Percentiles rank a stretch among this genome's conserved stretches.
phyloP scores from a whole-genome alignment of 345 rosid genomes.

The Nephelium lappaceum region DNA sequence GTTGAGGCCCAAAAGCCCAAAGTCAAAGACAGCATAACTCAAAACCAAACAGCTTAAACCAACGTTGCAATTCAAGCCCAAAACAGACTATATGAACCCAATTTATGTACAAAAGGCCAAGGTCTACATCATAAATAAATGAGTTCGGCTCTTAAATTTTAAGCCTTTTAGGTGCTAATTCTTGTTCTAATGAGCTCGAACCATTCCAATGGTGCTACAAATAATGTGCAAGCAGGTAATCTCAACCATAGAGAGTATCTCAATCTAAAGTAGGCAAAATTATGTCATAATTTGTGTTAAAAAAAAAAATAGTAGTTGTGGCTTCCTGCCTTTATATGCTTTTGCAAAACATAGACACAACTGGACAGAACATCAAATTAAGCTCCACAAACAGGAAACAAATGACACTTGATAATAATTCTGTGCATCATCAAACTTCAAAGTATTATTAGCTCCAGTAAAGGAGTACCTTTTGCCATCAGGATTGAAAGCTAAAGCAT shows the following conservation, averaged over 20 bases:
- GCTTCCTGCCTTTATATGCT: too few species aligned
- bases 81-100: too few species aligned
- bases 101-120: too few species aligned
- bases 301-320: too few species aligned
- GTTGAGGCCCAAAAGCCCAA: too few species aligned
- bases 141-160: too few species aligned
- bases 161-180: too few species aligned
- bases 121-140: too few species aligned
- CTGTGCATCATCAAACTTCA: not conserved
- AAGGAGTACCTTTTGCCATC: slow-evolving; percentile 81
- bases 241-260: not conserved
- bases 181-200: too few species aligned
- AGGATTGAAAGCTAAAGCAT: slow-evolving; percentile 94
- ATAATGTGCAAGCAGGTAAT: not conserved
- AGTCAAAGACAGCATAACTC: too few species aligned
- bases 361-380: not conserved
- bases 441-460: not conserved
- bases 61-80: too few species aligned
- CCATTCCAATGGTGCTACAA: not conserved
- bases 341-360: not conserved
- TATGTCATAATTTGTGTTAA: not conserved
- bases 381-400: not conserved
- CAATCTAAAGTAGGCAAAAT: not conserved
- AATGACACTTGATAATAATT: not conserved
- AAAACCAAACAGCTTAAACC: too few species aligned